Percentiles rank a stretch among this genome's conserved stretches.
phyloP scores from a whole-genome alignment of 176 grass and related monocot species.

The Paspalum notatum region DNA sequence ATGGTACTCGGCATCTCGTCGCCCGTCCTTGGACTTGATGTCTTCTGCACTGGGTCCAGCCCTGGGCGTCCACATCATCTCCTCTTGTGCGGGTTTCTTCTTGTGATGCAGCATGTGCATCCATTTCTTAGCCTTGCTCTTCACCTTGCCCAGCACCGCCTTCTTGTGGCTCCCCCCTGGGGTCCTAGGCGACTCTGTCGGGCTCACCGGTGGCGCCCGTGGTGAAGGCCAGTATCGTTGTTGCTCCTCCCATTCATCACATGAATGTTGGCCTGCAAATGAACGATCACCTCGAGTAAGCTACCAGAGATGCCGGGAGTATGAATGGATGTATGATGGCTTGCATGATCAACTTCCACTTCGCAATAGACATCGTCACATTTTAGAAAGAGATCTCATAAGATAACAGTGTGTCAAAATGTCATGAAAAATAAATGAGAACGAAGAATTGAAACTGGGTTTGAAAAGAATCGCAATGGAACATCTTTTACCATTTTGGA shows the following conservation, averaged over 20 bases:
- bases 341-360: too few species aligned
- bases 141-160: constrained; percentile 63
- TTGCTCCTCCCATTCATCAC: constrained; percentile 59
- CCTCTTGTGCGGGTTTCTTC: constrained; percentile 55
- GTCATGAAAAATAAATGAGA: background rate
- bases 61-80: constrained; percentile 60
- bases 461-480: background rate
- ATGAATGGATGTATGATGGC: too few species aligned
- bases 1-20: background rate
- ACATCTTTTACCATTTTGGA: constrained; percentile 36
- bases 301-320: background rate
- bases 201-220: constrained; percentile 50
- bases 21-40: constrained; percentile 17
- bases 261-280: constrained; percentile 49
- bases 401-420: background rate
- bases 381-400: background rate
- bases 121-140: constrained; percentile 80
- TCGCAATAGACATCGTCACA: background rate
- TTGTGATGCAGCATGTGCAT: constrained; percentile 68
- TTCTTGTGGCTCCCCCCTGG: constrained; percentile 62
- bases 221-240: constrained; percentile 52
- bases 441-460: background rate
- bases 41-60: constrained; percentile 38
- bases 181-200: constrained; percentile 41
- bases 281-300: background rate